phyloP scores from a whole-genome alignment of 805 yeast genomes.

The Kuraishia molischiana region DNA sequence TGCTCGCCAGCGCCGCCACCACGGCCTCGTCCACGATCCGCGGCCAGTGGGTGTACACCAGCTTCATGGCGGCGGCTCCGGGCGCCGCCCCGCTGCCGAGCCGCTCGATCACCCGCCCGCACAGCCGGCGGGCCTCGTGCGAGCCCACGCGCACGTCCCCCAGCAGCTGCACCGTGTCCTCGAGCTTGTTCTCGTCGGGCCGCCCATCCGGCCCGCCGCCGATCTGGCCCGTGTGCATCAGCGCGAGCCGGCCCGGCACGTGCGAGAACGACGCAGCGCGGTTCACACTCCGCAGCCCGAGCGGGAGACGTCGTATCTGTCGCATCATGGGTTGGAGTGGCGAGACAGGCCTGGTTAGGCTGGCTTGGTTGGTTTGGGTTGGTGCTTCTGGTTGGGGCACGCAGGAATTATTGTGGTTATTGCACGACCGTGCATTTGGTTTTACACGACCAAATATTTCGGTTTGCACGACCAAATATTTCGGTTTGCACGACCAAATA shows the following conservation, averaged over 20 bases:
- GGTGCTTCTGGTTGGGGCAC: no score
- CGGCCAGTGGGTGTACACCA: not conserved
- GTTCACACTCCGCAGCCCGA: not conserved
- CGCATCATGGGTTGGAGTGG: no score
- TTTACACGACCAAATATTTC: no score
- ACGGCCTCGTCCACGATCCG: not conserved
- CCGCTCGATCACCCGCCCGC: not conserved
- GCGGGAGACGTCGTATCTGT: not conserved
- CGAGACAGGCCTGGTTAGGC: no score
- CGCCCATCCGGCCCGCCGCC: not conserved
- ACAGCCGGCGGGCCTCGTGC: not conserved
- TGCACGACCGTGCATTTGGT: no score
- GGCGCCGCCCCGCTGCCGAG: not conserved
- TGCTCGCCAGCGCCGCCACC: not conserved
- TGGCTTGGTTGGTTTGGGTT: no score
- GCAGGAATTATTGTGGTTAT: no score
- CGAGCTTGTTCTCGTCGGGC: not conserved
- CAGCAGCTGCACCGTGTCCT: not conserved
- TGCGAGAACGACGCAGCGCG: not conserved
- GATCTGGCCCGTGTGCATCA: not conserved
- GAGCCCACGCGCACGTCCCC: not conserved
- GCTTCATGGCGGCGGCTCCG: not conserved
- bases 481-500: no score
- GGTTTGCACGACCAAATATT: no score
- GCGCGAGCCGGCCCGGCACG: not conserved